Evolutionary conservation across 2,329 filamentous ascomycete species (phyloP), one percentile per base, ranked within the genome.

Genomic region (Aspergillus ustus): DNA sequence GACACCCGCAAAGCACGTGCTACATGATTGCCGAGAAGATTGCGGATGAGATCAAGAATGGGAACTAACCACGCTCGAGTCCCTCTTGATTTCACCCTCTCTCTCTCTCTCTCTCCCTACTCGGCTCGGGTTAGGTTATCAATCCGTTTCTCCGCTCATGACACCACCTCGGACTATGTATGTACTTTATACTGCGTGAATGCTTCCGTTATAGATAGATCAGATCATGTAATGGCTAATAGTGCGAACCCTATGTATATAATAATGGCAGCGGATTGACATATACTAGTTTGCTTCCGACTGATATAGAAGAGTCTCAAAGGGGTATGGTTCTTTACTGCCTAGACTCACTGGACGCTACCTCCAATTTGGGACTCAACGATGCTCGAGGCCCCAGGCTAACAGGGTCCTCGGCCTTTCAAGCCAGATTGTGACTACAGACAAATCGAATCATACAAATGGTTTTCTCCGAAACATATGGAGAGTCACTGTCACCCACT

Each of bases 21-120:
- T 59, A 63, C 37, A 63, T 63, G 55, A 17, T 63, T 13, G 62
- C 55, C 4, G 62, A 61, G 52, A 64, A 64, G 52, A 62, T 64
- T 46, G 60, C 60, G 8, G 54, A 20, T 45, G 56, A 20, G 20
- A 64, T 64, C n/a, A 57, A 25, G 6, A 43, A 51, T 20, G 60
- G 60, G 34, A 57, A 52, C 20, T 57, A 57, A 22, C 25, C 25
- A 25, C 25, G 25, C 25, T 25, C 25, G 25, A 25, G 6, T 25
- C 25, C 25, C 25, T 25, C 25, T 25, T 25, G 3, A 25, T 25
- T 25, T 4, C 25, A 48, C 28, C 3, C 48, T 4, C 25, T 7
- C 22, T 49, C 19, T 17, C 2, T 29, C 15, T 29, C 46, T 22
- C 17, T 13, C n/a, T 20, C 28, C 17, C 20, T 11, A 22, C n/a